These are phyloP conservation scores for Chaetomidium leptoderma DNA, from an alignment of 495 filamentous ascomycete genomes.

Conservation along the genomic window DNA sequence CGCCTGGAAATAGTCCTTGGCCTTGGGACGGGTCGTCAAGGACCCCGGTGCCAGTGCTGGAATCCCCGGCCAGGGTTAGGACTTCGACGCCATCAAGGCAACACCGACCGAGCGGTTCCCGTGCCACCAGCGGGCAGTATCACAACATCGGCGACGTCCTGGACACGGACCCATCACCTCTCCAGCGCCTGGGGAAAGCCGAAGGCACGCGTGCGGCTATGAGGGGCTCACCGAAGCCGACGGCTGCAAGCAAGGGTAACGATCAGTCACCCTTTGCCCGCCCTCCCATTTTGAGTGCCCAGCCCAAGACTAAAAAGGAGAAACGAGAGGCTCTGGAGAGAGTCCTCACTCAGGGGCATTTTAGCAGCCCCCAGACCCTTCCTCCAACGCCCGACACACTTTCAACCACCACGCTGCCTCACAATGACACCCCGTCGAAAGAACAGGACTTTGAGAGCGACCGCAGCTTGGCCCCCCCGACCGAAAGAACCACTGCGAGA, in stretches of 20 bases:
- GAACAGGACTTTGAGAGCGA: conserved; percentile 23
- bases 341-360: conserved; percentile 38
- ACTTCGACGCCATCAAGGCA: conserved; percentile 18
- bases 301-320: conserved; percentile 35
- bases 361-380: conserved; percentile 31
- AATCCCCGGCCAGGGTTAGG: conserved; percentile 20
- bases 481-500: conserved; percentile 26
- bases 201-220: conserved; percentile 20
- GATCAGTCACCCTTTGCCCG: conserved; percentile 22
- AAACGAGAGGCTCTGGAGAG: conserved; percentile 41
- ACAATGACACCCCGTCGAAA: conserved; percentile 33
- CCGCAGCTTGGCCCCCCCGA: conserved; percentile 21
- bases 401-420: conserved; percentile 46
- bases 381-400: conserved; percentile 56
- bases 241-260: conserved; percentile 24
- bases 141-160: conserved; percentile 42
- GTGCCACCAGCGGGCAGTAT: conserved; percentile 27
- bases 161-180: conserved; percentile 34
- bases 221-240: conserved; percentile 25
- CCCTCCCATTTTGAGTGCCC: conserved; percentile 18
- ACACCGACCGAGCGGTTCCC: conserved; percentile 20
- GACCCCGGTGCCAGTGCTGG: conserved; percentile 15
- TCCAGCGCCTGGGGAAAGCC: conserved; percentile 41
- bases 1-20: conserved; percentile 23
- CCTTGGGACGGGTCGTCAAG: conserved; percentile 29